Conservation (phyloP, 202 grass and related monocot species). For the Zoysia matrella region DNA sequence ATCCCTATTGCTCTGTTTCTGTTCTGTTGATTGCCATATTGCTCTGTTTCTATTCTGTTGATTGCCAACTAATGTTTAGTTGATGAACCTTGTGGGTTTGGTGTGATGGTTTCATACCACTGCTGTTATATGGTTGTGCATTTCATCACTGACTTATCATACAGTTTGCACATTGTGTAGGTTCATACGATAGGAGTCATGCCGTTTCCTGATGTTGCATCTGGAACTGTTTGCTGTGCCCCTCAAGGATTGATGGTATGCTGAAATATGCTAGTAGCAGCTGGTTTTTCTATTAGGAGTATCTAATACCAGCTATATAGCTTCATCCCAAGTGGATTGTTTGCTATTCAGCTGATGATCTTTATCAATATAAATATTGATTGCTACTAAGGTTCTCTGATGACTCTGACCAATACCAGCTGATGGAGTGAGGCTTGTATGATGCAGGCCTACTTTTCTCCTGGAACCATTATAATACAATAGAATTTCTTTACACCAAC, state of each 20-base stretch:
- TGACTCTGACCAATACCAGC: conserved; percentile 1
- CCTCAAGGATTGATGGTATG: conserved; percentile 25
- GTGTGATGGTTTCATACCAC: not conserved
- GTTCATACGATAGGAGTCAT: not conserved
- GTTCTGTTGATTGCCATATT: too few species aligned
- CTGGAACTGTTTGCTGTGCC: not conserved
- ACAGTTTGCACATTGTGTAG: conserved; percentile 2
- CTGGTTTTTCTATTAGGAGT: not conserved
- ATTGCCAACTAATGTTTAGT: too few species aligned
- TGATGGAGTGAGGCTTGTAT: not conserved
- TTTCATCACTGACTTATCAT: conserved; percentile 6
- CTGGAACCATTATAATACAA: not conserved
- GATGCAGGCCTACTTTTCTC: not conserved
- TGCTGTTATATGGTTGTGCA: not conserved
- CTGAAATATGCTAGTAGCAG: not conserved
- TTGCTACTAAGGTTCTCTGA: not conserved
- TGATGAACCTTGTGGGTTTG: not conserved
- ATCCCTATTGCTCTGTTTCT: too few species aligned
- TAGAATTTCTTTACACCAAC: not conserved
- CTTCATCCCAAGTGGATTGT: not conserved
- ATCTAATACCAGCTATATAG: not conserved
- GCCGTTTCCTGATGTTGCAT: not conserved
- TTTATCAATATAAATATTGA: not conserved
- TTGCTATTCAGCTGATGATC: not conserved
- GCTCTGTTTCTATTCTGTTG: too few species aligned